These are phyloP conservation scores for Chamaecrista fasciculata DNA, from an alignment of 306 rosid genomes.

Conservation along the genomic window DNA sequence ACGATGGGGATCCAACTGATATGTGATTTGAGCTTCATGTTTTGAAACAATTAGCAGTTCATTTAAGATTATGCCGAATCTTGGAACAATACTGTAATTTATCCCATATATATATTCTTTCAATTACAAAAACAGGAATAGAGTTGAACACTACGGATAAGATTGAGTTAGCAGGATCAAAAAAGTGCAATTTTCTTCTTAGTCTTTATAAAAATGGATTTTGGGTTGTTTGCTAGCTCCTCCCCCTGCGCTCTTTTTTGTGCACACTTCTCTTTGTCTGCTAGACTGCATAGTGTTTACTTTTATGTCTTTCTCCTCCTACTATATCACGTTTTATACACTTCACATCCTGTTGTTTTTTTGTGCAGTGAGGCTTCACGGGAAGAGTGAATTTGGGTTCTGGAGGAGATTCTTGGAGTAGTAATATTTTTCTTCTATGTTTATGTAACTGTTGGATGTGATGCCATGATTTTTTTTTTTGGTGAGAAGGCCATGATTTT, in stretches of 20 bases:
- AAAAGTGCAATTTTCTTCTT: not conserved
- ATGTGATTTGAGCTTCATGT: not conserved
- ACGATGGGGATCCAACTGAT: not conserved
- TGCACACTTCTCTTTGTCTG: not conserved
- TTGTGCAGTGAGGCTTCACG: slow-evolving; percentile 24
- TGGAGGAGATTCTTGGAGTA: not conserved
- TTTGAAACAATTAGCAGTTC: not conserved
- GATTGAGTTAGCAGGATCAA: not conserved
- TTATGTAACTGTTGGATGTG: slow-evolving; percentile 4
- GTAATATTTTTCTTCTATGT: not conserved
- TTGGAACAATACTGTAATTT: not conserved
- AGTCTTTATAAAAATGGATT: too few relatives aligned
- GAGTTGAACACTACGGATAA: not conserved
- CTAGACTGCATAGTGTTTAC: not conserved
- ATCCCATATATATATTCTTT: not conserved
- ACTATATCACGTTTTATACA: not conserved
- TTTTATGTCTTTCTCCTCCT: not conserved
- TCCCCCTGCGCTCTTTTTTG: too few relatives aligned
- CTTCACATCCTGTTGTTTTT: not conserved
- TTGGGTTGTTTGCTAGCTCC: too few relatives aligned
- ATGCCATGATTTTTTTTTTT: not conserved
- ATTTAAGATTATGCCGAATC: not conserved
- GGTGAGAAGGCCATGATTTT: too few relatives aligned
- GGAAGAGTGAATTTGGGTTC: not conserved
- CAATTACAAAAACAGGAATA: not conserved